phyloP scores from a whole-genome alignment of 805 yeast genomes.

The Wickerhamomyces chaumierensis region DNA sequence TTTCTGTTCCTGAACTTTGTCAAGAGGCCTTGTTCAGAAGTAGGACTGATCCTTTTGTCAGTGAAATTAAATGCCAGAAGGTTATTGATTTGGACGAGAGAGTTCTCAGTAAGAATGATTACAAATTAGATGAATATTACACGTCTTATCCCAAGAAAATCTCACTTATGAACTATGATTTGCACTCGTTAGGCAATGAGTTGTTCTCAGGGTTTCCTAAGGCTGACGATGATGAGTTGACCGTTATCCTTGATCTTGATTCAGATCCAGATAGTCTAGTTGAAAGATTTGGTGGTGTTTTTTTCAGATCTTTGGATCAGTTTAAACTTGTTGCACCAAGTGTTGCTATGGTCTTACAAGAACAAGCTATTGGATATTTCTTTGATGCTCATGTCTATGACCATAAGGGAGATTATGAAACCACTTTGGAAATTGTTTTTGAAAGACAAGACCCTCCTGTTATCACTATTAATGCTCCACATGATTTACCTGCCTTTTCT shows the following conservation, averaged over 20 bases:
- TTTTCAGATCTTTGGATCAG: constrained; percentile 3
- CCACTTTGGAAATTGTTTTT: neutral
- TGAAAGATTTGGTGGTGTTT: constrained; percentile 1
- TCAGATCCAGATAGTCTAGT: neutral
- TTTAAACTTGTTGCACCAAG: neutral
- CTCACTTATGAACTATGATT: neutral
- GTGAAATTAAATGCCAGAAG: constrained; percentile 3
- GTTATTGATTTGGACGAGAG: too few relatives aligned
- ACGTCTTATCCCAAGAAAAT: neutral
- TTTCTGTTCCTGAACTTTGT: constrained; percentile 14
- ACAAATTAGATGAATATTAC: constrained; percentile 2
- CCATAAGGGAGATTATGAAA: neutral
- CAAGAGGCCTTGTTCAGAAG: constrained; percentile 10
- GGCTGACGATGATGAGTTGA: neutral
- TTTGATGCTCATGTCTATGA: neutral
- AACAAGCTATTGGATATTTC: neutral
- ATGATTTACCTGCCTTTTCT: too few relatives aligned
- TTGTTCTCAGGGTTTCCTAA: neutral
- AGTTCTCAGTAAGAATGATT: neutral
- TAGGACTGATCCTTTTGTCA: neutral
- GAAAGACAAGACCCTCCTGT: neutral
- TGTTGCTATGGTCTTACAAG: neutral
- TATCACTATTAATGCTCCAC: neutral
- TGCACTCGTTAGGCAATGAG: neutral
- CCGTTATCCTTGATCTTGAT: constrained; percentile 1